phyloP scores from a whole-genome alignment of 2,329 filamentous ascomycete genomes.

The Aureobasidium pullulans region DNA sequence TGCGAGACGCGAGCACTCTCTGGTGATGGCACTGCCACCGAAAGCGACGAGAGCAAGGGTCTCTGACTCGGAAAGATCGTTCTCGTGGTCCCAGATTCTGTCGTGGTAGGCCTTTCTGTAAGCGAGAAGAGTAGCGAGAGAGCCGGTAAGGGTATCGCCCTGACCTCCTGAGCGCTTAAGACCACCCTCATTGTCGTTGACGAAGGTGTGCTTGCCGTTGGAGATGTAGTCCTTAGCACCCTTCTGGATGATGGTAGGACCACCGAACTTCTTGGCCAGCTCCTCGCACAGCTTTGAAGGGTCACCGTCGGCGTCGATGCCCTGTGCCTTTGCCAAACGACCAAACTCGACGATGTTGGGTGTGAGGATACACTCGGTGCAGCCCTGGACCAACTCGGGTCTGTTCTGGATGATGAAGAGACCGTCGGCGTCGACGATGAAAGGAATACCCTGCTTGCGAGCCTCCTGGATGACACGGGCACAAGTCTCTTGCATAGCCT shows the following conservation, averaged over 20 bases:
- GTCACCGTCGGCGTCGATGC: constrained; percentile 51
- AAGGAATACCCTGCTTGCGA: constrained; percentile 60
- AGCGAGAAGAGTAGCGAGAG: constrained; percentile 77
- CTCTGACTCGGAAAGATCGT: constrained; percentile 49
- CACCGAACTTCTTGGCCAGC: constrained; percentile 69
- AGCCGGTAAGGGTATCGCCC: constrained; percentile 89
- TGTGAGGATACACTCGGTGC: constrained; percentile 77
- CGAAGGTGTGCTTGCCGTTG: constrained; percentile 66
- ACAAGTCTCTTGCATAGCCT: constrained; percentile 82
- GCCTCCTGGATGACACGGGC: constrained; percentile 73
- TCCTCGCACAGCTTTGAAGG: constrained; percentile 55
- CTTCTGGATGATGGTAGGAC: constrained; percentile 89
- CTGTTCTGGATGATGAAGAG: constrained; percentile 68
- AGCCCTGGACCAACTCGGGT: constrained; percentile 72
- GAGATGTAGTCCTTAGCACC: constrained; percentile 75
- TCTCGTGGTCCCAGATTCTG: constrained; percentile 61
- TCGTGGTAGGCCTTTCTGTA: constrained; percentile 87
- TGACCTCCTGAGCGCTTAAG: constrained; percentile 88
- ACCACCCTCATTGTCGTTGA: constrained; percentile 72
- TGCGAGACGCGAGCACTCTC: constrained; percentile 81
- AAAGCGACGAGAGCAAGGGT: constrained; percentile 71
- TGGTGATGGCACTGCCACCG: constrained; percentile 78
- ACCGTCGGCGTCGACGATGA: constrained; percentile 90
- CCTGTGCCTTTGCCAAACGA: constrained; percentile 67
- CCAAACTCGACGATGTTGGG: constrained; percentile 93